Evolutionary conservation across 148 eudicot species (phyloP).

Genomic region (Dianthus caryophyllus): DNA sequence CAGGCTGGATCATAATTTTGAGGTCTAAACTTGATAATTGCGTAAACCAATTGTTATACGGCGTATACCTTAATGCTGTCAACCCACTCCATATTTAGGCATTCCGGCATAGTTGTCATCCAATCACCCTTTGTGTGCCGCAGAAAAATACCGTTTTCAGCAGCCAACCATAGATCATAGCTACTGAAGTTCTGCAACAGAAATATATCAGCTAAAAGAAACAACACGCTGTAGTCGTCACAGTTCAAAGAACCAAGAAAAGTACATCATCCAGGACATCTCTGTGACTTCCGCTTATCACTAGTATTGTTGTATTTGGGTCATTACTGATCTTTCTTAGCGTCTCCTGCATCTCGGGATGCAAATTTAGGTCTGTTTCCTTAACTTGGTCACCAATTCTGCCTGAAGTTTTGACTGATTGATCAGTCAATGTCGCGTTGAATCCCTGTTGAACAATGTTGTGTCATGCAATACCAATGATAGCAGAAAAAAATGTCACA

Average conservation of each 20-base stretch:
- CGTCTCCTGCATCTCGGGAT: constrained; percentile 49
- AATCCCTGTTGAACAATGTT: constrained; percentile 52
- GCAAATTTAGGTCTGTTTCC: constrained; percentile 61
- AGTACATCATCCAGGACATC: constrained; percentile 55
- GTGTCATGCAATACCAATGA: background rate
- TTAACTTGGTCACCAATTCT: constrained; percentile 54
- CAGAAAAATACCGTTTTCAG: constrained; percentile 84
- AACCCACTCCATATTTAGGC: constrained; percentile 71
- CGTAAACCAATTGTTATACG: background rate
- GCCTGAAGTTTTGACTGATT: constrained; percentile 42
- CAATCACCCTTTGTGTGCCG: constrained; percentile 60
- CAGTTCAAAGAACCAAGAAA: constrained; percentile 5
- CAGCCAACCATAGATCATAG: constrained; percentile 75
- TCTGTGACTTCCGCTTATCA: constrained; percentile 68
- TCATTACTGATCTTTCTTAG: constrained; percentile 53
- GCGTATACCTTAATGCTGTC: constrained; percentile 58
- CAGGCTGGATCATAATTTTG: too few relatives aligned
- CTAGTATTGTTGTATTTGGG: constrained; percentile 52
- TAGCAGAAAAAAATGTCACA: background rate
- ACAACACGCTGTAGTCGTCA: background rate
- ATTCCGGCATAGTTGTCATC: constrained; percentile 81
- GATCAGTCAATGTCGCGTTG: constrained; percentile 64
- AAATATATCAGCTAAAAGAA: constrained; percentile 1
- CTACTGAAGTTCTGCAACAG: constrained; percentile 58
- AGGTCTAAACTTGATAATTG: background rate